Conservation (phyloP, 257 asterid genomes). For the Nicotiana knightiana region DNA sequence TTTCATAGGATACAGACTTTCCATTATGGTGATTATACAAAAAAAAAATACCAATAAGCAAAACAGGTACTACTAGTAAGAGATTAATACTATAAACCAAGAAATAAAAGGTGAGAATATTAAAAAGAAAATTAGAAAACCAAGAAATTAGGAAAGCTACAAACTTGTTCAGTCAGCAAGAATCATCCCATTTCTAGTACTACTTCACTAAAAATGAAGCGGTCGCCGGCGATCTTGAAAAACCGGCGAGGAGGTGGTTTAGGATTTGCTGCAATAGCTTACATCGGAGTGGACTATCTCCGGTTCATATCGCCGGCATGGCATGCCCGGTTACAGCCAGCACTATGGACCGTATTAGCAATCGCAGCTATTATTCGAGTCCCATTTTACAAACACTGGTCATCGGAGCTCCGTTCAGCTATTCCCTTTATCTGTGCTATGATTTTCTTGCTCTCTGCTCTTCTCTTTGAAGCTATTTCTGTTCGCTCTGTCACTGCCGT, state of each 20-base stretch:
- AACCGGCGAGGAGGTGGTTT: slow-evolving; percentile 41
- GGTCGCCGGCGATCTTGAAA: slow-evolving; percentile 22
- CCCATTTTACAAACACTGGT: slow-evolving; percentile 78
- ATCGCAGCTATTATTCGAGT: slow-evolving; percentile 65
- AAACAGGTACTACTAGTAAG: neutral
- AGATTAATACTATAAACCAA: too few relatives aligned
- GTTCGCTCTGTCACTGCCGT: slow-evolving; percentile 98
- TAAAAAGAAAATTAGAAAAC: neutral
- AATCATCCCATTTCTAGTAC: neutral
- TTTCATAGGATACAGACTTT: neutral
- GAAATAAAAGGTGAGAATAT: neutral
- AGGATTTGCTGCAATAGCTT: slow-evolving; percentile 77
- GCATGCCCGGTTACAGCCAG: slow-evolving; percentile 86
- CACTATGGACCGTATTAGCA: slow-evolving; percentile 62
- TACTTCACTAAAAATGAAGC: slow-evolving; percentile 16
- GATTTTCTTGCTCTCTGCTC: slow-evolving; percentile 69
- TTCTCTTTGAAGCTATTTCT: slow-evolving; percentile 72
- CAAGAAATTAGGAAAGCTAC: neutral
- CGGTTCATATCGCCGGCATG: slow-evolving; percentile 83
- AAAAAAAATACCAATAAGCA: too few relatives aligned
- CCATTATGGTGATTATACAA: neutral
- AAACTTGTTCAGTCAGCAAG: neutral
- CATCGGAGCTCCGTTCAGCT: slow-evolving; percentile 76
- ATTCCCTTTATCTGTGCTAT: slow-evolving; percentile 70
- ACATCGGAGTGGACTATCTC: slow-evolving; percentile 72